Conservation (phyloP, 345 rosid genomes). For the Lumnitzera littorea region DNA sequence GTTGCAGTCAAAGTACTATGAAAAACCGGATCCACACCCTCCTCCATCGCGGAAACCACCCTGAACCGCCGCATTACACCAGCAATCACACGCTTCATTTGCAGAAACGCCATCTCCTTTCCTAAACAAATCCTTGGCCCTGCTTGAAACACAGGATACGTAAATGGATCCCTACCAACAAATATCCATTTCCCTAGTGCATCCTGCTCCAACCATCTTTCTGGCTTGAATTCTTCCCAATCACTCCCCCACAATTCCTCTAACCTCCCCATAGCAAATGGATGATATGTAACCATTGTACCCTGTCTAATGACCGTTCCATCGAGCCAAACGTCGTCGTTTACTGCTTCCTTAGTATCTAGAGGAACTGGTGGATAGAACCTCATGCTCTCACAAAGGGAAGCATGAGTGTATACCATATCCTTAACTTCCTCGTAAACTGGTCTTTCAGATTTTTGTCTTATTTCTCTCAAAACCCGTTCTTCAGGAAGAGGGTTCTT, state of each 20-base stretch:
- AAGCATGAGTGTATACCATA: slow-evolving; percentile 18
- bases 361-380: not conserved
- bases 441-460: no score
- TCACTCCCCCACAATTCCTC: slow-evolving; percentile 33
- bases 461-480: no score
- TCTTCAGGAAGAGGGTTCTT: no score
- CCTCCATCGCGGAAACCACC: not conserved
- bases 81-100: not conserved
- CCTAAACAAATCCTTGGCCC: not conserved
- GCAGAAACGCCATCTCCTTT: not conserved
- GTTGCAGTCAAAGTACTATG: not conserved
- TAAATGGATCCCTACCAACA: not conserved
- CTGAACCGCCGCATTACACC: not conserved
- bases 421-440: slow-evolving; percentile 7
- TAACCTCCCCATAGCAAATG: slow-evolving; percentile 36
- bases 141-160: slow-evolving; percentile 2
- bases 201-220: slow-evolving; percentile 19
- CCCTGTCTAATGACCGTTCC: slow-evolving; percentile 29
- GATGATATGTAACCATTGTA: slow-evolving; percentile 19
- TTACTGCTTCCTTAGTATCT: not conserved
- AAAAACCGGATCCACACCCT: not conserved
- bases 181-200: not conserved
- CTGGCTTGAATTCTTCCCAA: slow-evolving; percentile 30
- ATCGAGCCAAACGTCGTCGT: slow-evolving; percentile 23
- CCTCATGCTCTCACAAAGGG: slow-evolving; percentile 17